phyloP scores from a whole-genome alignment of 306 rosid genomes.

The Prosopis cineraria region DNA sequence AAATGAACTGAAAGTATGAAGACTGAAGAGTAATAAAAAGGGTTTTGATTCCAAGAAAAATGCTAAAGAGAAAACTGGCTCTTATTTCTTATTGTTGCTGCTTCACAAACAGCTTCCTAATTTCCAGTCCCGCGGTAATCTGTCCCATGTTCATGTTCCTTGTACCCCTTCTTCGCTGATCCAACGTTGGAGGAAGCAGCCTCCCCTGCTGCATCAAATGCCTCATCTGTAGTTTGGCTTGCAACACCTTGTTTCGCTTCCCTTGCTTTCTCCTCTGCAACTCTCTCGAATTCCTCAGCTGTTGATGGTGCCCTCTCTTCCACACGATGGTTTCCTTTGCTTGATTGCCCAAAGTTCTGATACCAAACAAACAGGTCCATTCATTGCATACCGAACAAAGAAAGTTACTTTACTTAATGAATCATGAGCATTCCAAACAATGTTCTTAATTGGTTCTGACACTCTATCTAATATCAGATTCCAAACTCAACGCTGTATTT shows the following conservation, averaged over 20 bases:
- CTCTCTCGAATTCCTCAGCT: constrained; percentile 47
- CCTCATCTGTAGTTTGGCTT: constrained; percentile 34
- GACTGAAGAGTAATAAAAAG: neutral
- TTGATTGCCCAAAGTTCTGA: constrained; percentile 46
- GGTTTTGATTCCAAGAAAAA: too few species aligned
- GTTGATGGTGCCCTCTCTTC: constrained; percentile 58
- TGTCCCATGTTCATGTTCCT: constrained; percentile 31
- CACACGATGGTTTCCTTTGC: constrained; percentile 19
- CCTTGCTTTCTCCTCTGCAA: constrained; percentile 46
- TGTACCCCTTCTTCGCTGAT: constrained; percentile 37
- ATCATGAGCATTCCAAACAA: neutral
- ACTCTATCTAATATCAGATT: neutral
- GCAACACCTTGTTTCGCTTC: constrained; percentile 30
- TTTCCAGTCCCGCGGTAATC: constrained; percentile 25
- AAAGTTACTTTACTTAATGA: neutral
- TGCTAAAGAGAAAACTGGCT: constrained; percentile 21
- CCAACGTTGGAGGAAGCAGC: constrained; percentile 29
- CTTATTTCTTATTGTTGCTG: constrained; percentile 30
- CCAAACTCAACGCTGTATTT: neutral
- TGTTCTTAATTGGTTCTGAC: neutral
- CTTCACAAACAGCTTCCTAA: constrained; percentile 32
- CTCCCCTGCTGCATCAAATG: constrained; percentile 40
- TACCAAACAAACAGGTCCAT: constrained; percentile 20
- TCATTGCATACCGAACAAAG: neutral
- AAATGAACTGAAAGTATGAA: neutral